phyloP scores from a whole-genome alignment of 2,329 filamentous ascomycete species.

The Monosporascus sp. region DNA sequence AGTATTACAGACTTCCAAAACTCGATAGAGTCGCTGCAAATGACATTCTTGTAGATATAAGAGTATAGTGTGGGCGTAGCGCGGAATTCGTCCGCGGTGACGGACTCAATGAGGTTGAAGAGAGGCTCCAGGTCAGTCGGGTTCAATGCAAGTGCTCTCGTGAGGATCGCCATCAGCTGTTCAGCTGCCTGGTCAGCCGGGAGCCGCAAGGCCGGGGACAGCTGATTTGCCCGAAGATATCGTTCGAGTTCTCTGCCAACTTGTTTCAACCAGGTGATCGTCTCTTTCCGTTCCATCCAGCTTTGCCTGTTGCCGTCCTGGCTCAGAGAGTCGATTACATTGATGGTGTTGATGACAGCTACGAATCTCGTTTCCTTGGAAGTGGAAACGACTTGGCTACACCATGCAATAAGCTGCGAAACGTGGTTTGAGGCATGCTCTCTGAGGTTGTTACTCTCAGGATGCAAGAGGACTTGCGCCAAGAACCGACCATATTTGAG shows the following conservation, averaged over 20 bases:
- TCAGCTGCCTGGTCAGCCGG: conserved; percentile 86
- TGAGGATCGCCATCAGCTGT: conserved; percentile 80
- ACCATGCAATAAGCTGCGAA: conserved; percentile 63
- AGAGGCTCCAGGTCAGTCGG: conserved; percentile 76
- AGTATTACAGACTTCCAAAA: conserved; percentile 80
- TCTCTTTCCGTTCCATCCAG: conserved; percentile 68
- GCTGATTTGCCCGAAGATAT: conserved; percentile 63
- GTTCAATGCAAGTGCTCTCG: conserved; percentile 69
- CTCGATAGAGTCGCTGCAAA: conserved; percentile 77
- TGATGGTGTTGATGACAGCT: conserved; percentile 80
- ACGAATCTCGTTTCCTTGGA: conserved; percentile 63
- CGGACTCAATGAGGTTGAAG: conserved; percentile 76
- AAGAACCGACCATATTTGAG: conserved; percentile 87
- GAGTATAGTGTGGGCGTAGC: conserved; percentile 68
- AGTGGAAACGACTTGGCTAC: conserved; percentile 57
- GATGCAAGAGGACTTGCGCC: conserved; percentile 75
- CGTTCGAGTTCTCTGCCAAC: conserved; percentile 75
- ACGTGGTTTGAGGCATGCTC: conserved; percentile 70
- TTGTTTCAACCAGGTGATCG: conserved; percentile 53
- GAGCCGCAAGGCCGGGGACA: conserved; percentile 70
- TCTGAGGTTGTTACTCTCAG: conserved; percentile 68
- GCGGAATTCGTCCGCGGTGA: conserved; percentile 80
- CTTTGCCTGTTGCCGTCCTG: conserved; percentile 57
- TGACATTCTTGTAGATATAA: conserved; percentile 81
- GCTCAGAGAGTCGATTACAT: conserved; percentile 75